Percentiles rank a stretch among this genome's conserved stretches.
phyloP scores from a whole-genome alignment of 2,329 filamentous ascomycete species.

The Cladophialophora exuberans region DNA sequence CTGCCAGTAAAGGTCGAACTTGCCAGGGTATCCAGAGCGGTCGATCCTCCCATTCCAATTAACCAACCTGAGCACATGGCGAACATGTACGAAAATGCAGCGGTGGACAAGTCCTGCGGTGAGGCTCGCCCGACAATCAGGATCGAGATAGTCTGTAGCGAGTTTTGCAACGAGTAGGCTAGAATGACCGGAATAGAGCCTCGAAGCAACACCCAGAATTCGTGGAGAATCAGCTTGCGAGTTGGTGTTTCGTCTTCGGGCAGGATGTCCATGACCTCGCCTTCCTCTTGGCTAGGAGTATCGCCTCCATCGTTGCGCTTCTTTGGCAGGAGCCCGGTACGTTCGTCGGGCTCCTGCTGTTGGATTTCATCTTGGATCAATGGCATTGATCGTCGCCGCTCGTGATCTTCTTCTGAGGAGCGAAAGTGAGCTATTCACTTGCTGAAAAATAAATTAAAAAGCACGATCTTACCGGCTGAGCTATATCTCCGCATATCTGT shows the following conservation, averaged over 20 bases:
- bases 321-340: constrained; percentile 47
- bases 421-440: background rate
- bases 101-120: constrained; percentile 76
- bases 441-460: background rate
- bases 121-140: constrained; percentile 79
- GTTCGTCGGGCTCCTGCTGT: constrained; percentile 42
- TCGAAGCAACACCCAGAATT: constrained; percentile 70
- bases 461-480: constrained; percentile 15
- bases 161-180: constrained; percentile 84
- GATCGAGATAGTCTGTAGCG: constrained; percentile 79
- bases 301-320: constrained; percentile 23
- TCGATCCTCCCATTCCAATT: constrained; percentile 82
- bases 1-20: constrained; percentile 82
- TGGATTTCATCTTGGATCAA: constrained; percentile 21
- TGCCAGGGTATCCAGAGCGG: constrained; percentile 81
- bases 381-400: constrained; percentile 14
- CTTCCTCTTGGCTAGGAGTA: constrained; percentile 26
- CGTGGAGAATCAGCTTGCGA: constrained; percentile 50
- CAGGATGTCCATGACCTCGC: constrained; percentile 30
- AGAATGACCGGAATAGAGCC: constrained; percentile 77
- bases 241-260: constrained; percentile 35
- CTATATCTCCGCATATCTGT: constrained; percentile 23
- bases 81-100: constrained; percentile 92
- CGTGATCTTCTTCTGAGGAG: constrained; percentile 16
- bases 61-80: constrained; percentile 88